These are phyloP conservation scores for Phytopythium ostracodes DNA, from an alignment of 352 stramenopile species.

Conservation along the genomic window DNA sequence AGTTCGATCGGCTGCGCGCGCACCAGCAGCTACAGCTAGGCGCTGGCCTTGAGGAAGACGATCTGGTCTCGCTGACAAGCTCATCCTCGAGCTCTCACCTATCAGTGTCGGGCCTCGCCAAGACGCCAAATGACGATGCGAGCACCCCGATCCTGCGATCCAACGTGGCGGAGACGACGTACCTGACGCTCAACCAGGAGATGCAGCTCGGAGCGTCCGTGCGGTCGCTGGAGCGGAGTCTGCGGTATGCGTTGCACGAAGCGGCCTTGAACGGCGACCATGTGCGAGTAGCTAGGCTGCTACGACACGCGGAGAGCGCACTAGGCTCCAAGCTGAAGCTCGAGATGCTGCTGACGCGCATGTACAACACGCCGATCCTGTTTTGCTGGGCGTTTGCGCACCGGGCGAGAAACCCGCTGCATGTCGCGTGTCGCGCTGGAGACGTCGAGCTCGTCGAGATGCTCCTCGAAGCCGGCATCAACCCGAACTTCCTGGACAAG, in stretches of 20 bases:
- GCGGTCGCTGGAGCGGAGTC: slow-evolving; percentile 36
- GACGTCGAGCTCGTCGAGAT: slow-evolving; percentile 54
- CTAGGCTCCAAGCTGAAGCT: slow-evolving; percentile 60
- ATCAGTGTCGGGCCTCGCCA: slow-evolving; percentile 4
- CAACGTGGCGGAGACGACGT: slow-evolving; percentile 29
- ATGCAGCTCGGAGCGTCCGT: slow-evolving; percentile 29
- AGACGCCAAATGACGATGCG: slow-evolving; percentile 12
- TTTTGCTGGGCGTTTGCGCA: slow-evolving; percentile 65
- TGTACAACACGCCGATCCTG: slow-evolving; percentile 68
- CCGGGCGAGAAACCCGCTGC: slow-evolving; percentile 65
- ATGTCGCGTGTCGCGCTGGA: slow-evolving; percentile 58
- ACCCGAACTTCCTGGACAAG: slow-evolving; percentile 79
- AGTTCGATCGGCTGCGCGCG: slow-evolving; percentile 59
- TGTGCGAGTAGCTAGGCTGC: slow-evolving; percentile 30
- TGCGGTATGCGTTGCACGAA: slow-evolving; percentile 46
- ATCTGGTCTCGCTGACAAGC: slow-evolving; percentile 19
- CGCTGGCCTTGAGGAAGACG: slow-evolving; percentile 42
- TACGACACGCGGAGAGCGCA: slow-evolving; percentile 47
- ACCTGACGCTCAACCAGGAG: slow-evolving; percentile 37
- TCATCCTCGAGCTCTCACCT: slow-evolving; percentile 5
- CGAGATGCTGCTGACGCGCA: slow-evolving; percentile 55
- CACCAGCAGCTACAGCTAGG: slow-evolving; percentile 68
- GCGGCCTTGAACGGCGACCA: slow-evolving; percentile 42
- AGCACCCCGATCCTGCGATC: slow-evolving; percentile 33
- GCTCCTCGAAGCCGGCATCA: slow-evolving; percentile 56